phyloP scores from a whole-genome alignment of 1,284 basidiomycete species.

The Volvariella volvacea region DNA sequence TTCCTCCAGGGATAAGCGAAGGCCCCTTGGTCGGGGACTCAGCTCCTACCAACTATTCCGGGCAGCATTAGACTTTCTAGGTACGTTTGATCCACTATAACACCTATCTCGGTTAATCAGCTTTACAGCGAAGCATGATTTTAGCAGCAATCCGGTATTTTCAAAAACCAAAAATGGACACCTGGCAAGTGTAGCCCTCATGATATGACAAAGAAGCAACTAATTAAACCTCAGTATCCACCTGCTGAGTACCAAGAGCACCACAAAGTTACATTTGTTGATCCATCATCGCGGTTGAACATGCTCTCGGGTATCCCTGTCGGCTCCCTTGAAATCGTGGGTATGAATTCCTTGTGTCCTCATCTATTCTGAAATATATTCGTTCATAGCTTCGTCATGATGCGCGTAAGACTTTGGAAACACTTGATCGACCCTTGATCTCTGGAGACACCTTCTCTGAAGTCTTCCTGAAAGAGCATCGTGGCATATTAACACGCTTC shows the following conservation, averaged over 20 bases:
- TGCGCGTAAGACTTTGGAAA: constrained; percentile 66
- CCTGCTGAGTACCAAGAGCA: constrained; percentile 46
- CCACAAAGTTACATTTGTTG: constrained; percentile 65
- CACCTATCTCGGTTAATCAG: background rate
- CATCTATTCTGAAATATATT: background rate
- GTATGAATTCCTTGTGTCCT: constrained; percentile 14
- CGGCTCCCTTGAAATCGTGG: constrained; percentile 66
- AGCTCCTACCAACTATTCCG: constrained; percentile 87
- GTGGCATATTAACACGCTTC: constrained; percentile 53
- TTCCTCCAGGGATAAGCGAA: constrained; percentile 30
- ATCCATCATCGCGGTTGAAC: constrained; percentile 77
- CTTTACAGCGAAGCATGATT: constrained; percentile 62
- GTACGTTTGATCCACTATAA: constrained; percentile 31
- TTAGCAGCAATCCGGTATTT: constrained; percentile 56
- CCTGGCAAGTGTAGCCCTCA: constrained; percentile 25
- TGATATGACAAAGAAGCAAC: background rate
- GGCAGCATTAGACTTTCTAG: constrained; percentile 72
- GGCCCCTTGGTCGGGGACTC: constrained; percentile 62
- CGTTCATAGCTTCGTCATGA: constrained; percentile 63
- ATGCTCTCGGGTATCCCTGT: constrained; percentile 72
- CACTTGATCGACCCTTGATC: constrained; percentile 40
- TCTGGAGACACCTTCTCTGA: constrained; percentile 67
- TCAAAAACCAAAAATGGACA: constrained; percentile 49
- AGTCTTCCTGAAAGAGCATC: constrained; percentile 68
- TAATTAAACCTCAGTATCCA: constrained; percentile 33